Base-by-base conservation (phyloP, 441 rosid species). In the Rhodomyrtus psidioides region DNA sequence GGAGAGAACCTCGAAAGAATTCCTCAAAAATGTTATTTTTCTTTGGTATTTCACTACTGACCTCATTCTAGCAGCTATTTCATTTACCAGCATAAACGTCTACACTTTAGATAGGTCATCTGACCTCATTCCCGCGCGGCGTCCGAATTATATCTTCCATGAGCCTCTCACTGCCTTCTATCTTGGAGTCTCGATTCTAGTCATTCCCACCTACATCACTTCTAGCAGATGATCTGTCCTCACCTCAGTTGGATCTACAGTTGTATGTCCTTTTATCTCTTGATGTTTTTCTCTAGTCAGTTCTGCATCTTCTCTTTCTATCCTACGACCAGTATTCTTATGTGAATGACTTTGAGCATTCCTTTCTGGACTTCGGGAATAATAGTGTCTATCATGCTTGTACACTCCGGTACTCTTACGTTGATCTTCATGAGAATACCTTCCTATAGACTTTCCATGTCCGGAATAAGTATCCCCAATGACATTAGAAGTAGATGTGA, bases 91-190 rank as follows among this genome's bases (percentile, higher is more conserved):
- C 14, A 81, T 7, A 24, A 81, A 55, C 12, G 19, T 49, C 55
- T 81, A 81, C 24, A 21, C 88, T 83, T 89, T 90, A 54, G 70
- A 30, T 28, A 56, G 27, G 86, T 89, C 90, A 51, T 84, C 92
- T 74, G 90, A 92, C 98, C 60, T 91, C 95, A 91, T 94, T 94
- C 84, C 86, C 88, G 85, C 60, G 28, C 42, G 83, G 85, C 57
- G 59, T 89, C 87, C 62, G 89, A 85, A 84, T 83, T 83, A 62
- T 84, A 86, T 53, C 88, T 87, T 44, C 82, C 87, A 54, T 58
- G 85, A 44, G 84, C 85, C 82, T 81, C 88, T 85, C 86, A 91
- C 76, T 7, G 86, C 83, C 62, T 83, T 55, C 87, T 89, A 79
- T 88, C 87, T 56, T 87, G 85, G 6, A 55, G 85, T 84, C 88